Base-by-base conservation (phyloP, 306 rosid genomes). In the Datisca glomerata region DNA sequence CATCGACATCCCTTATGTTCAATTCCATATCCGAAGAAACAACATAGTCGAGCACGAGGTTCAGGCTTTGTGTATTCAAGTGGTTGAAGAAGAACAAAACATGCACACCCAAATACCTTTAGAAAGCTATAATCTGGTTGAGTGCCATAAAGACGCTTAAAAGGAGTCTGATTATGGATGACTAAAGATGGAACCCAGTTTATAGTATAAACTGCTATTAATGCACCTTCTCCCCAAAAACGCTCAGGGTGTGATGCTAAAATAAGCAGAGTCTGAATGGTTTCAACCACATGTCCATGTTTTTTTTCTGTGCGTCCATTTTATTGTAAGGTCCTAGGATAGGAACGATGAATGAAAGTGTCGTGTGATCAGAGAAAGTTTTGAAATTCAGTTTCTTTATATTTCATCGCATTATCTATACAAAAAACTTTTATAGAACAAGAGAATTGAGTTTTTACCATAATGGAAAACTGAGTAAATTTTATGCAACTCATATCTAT, bases 41-140 rank as follows among this genome's bases (percentile, higher is more conserved):
- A 33, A 49, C 29, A 49, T 20, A 32, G 8, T 1, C 1, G 21
- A 20, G 19, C 41, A 21, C 20, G 13, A 5, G 43, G 29, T 10
- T 34, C 18, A 3, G 28, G 24, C 8, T 19, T 35, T 1, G n/a
- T 32, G 7, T 6, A 20, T 3, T 32, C 32, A 34, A 13, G 8
- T 19, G 20, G 31, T 2, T 32, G 32, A 1, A 20, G 21, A 49
- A 49, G 42, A 27, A 46, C 14, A 34, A 49, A 49, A 13, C n/a
- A 49, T 2, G 20, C 43, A 49, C 12, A 33, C 4, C 22, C 18
- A 49, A 32, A 49, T 7, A 35, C 15, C 5, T 2, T 1, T 10
- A 35, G 14, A 35, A 2, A 28, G 2, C 1, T 6, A 28, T 28
- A 28, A 28, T 4, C 33, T 0, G 1, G 4, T 6, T 1, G 2